Base-by-base conservation (phyloP, 306 rosid species). In the Cyclanthera cordifolia region DNA sequence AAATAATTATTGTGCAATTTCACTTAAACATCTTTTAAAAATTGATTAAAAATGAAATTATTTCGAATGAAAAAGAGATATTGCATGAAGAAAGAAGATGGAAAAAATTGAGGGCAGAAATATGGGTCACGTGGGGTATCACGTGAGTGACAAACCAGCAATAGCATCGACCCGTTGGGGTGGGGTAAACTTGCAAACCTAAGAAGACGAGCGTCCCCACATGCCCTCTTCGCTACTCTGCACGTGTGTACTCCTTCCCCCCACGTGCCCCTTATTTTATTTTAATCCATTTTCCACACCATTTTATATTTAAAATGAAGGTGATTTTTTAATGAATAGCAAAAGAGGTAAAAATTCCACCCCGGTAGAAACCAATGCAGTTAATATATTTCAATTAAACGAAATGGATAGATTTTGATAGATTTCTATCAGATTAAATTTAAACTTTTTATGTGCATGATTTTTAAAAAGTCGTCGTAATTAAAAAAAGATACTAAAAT, bases 71-170 rank as follows among this genome's bases (percentile, higher is more conserved):
- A 45, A 45, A 23, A 54, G 32, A 54, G 60, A 54, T 19, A n/a
- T n/a, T n/a, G 17, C 0, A 14, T 14, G 15, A 12, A 16, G 4
- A 11, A 12, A 14, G 3, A 25, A 24, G 61, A 25, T 3, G 17
- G 1, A 55, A 8, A 14, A 56, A 58, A 60, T 8, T n/a, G 9
- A 19, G 45, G n/a, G 68, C n/a, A 0, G 11, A 61, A 6, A 16
- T 9, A 23, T 4, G 53, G 47, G 45, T 71, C 79, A 67, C 77
- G 48, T 71, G 75, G 58, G 34, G 12, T 55, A 27, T 71, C 84
- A 77, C 81, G 77, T 81, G 84, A 16, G 17, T 37, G 41, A 63
- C 73, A 52, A n/a, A 46, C 19, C 5, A 19, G n/a, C 8, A 2
- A 63, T n/a, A n/a, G n/a, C n/a, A 23, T 53, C 55, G 23, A 69